phyloP scores from a whole-genome alignment of 768 basidiomycete genomes.

The Boletellus ananas region DNA sequence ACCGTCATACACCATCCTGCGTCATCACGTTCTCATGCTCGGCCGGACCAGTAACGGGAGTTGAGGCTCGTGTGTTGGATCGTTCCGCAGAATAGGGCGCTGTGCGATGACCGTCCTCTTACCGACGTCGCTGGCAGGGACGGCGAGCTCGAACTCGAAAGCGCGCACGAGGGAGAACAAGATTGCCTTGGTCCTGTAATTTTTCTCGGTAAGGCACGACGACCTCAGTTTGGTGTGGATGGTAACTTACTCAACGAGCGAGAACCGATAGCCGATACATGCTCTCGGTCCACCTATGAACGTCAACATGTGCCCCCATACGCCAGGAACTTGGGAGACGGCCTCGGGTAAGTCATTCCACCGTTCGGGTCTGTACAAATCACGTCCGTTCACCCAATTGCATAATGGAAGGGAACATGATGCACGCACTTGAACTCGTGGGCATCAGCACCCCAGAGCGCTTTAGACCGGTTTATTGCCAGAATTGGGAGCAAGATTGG shows the following conservation, averaged over 20 bases:
- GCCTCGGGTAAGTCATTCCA: too few relatives aligned
- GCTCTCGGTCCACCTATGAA: too few relatives aligned
- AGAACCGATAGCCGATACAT: too few relatives aligned
- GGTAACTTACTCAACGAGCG: background rate
- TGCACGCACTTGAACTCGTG: background rate
- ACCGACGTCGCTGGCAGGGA: background rate
- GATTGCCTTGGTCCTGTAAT: background rate
- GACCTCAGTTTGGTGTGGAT: too few relatives aligned
- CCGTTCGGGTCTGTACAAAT: too few relatives aligned
- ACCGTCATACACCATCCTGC: too few relatives aligned
- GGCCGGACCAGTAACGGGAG: slow-evolving; percentile 3
- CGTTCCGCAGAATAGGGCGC: background rate
- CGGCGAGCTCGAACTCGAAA: background rate
- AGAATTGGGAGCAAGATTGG: background rate
- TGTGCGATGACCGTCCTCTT: background rate
- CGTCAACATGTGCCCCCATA: too few relatives aligned
- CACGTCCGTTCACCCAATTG: too few relatives aligned
- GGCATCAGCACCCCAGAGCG: background rate
- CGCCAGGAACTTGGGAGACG: too few relatives aligned
- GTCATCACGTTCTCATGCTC: too few relatives aligned
- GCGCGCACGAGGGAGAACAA: background rate
- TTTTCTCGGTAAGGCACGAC: too few relatives aligned
- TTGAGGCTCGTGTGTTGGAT: background rate
- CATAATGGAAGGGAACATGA: too few relatives aligned
- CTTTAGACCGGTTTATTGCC: background rate